Evolutionary conservation across 176 grass and related monocot genomes (phyloP).

Genomic region (Musa beccarii): DNA sequence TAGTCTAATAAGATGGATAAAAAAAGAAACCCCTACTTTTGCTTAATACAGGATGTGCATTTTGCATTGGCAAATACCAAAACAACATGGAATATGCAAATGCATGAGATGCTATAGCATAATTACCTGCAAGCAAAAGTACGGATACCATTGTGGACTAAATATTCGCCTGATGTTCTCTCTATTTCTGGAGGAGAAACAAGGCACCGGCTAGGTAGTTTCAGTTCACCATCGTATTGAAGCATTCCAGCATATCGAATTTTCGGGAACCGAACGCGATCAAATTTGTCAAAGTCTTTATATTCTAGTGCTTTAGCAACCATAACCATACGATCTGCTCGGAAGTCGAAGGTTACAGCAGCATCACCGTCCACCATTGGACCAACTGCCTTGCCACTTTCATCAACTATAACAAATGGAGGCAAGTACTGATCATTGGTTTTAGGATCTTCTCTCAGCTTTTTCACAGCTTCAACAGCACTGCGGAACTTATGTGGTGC

Average conservation of each 20-base stretch:
- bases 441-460: constrained; percentile 49
- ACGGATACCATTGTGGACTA: constrained; percentile 79
- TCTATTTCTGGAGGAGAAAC: constrained; percentile 83
- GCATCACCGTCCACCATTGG: constrained; percentile 83
- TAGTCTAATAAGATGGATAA: too few species aligned
- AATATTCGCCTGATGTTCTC: constrained; percentile 95
- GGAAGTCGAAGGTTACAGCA: constrained; percentile 85
- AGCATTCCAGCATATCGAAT: constrained; percentile 88
- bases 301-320: constrained; percentile 81
- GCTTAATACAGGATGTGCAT: too few species aligned
- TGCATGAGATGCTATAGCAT: not conserved
- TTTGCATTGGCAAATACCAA: too few species aligned
- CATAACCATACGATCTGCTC: constrained; percentile 93
- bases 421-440: constrained; percentile 80
- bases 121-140: constrained; percentile 94
- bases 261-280: constrained; percentile 70
- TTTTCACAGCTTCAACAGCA: constrained; percentile 85
- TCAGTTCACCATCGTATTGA: constrained; percentile 87
- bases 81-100: too few species aligned
- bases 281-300: constrained; percentile 77
- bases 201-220: constrained; percentile 62
- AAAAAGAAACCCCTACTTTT: too few species aligned
- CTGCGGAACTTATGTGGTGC: constrained; percentile 70
- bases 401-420: constrained; percentile 87
- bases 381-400: constrained; percentile 71